Evolutionary conservation across 257 asterid genomes (phyloP).

Genomic region (Gardenia jasminoides): DNA sequence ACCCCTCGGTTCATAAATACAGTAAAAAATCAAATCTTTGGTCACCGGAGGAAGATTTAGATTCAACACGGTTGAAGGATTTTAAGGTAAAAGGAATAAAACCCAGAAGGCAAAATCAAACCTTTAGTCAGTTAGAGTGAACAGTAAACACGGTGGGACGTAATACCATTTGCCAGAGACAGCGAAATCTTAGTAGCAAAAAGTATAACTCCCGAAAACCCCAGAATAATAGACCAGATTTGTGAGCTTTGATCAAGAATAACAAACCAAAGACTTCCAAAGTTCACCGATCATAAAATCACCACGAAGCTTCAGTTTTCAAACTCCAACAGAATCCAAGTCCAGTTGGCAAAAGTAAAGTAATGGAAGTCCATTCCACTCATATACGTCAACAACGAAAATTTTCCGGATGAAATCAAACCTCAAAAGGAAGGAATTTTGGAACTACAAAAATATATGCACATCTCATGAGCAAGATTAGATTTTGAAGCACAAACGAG

Average conservation of each 20-base stretch:
- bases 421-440: not conserved
- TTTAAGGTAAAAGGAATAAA: slow-evolving; percentile 21
- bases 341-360: slow-evolving; percentile 5
- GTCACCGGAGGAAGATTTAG: slow-evolving; percentile 2
- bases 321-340: slow-evolving; percentile 2
- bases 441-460: slow-evolving; percentile 5
- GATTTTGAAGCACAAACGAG: not conserved
- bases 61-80: slow-evolving; percentile 5
- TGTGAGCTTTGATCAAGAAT: slow-evolving; percentile 24
- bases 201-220: not conserved
- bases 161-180: not conserved
- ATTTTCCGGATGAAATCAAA: not conserved
- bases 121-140: slow-evolving; percentile 35
- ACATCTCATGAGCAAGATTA: not conserved
- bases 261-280: slow-evolving; percentile 17
- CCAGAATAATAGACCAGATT: slow-evolving; percentile 32
- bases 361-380: not conserved
- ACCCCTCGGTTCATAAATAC: not conserved
- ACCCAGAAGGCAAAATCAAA: slow-evolving; percentile 34
- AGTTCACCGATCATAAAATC: slow-evolving; percentile 47
- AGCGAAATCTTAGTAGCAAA: slow-evolving; percentile 17
- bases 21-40: slow-evolving; percentile 16
- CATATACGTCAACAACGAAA: not conserved
- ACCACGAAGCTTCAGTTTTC: slow-evolving; percentile 30
- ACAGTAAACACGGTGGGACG: slow-evolving; percentile 31